Percentiles rank a stretch among this genome's conserved stretches.
These are phyloP conservation scores for Paraphaeosphaeria sporulosa DNA, from an alignment of 2,329 filamentous ascomycete species.

Conservation along the genomic window DNA sequence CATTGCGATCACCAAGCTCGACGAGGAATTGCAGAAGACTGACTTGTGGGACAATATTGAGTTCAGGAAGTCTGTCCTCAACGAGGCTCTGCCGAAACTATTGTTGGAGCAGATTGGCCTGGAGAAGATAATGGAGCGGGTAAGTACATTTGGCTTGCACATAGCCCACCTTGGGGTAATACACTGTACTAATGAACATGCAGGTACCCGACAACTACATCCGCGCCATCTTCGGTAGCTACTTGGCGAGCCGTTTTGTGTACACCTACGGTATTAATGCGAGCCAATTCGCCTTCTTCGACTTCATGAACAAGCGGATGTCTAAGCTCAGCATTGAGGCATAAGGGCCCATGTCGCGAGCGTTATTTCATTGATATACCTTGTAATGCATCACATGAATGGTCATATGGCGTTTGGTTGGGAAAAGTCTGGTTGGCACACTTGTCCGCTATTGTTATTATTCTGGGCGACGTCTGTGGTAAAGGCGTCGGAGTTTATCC, in stretches of 20 bases:
- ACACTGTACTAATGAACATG: slow-evolving; percentile 24
- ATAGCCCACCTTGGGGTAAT: too few relatives aligned
- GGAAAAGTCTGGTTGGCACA: neutral
- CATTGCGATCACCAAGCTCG: slow-evolving; percentile 90
- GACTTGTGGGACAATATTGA: slow-evolving; percentile 86
- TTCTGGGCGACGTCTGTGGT: neutral
- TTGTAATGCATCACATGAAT: neutral
- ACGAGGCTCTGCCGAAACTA: slow-evolving; percentile 84
- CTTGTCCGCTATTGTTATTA: neutral
- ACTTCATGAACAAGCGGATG: slow-evolving; percentile 71
- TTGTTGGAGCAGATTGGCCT: slow-evolving; percentile 90
- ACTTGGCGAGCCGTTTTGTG: slow-evolving; percentile 92
- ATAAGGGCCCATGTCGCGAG: slow-evolving; percentile 7
- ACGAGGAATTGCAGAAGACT: slow-evolving; percentile 94
- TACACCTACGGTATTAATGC: slow-evolving; percentile 93
- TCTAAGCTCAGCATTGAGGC: slow-evolving; percentile 37
- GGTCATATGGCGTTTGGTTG: slow-evolving; percentile 1
- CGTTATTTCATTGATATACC: neutral
- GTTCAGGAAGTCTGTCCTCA: slow-evolving; percentile 79
- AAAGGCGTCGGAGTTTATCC: too few relatives aligned
- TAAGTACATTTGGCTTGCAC: slow-evolving; percentile 48
- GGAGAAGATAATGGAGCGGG: slow-evolving; percentile 83
- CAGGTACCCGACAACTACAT: slow-evolving; percentile 90
- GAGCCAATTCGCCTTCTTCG: slow-evolving; percentile 97
- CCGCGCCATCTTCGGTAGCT: slow-evolving; percentile 93